Base-by-base conservation (phyloP, 805 yeast species). In the Wickerhamiella lipophila region DNA sequence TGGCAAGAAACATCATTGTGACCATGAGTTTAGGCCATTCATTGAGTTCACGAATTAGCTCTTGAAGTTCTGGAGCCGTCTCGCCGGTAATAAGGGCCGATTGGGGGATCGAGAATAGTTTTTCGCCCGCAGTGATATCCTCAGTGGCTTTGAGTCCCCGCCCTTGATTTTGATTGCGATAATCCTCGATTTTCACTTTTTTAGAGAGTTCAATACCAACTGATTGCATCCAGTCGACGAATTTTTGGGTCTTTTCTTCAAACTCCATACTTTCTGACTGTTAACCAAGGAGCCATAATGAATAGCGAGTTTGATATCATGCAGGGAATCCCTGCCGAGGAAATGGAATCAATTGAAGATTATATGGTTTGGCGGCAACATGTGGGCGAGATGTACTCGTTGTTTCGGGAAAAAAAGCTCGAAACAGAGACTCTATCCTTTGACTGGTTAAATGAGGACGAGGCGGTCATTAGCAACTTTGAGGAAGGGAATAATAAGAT, bases 1-100 rank as follows among this genome's bases (percentile, higher is more conserved):
- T 65, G 38, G 68, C 66, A 56, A 83, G 94, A 56, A 77, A 80
- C 44, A 80, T 66, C 54, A 89, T 68, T 15, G 79, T 71, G 35
- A 85, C 60, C 39, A 88, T 79, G 51, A 92, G 66, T 1, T 81
- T 76, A 49, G 83, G 82, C 97, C 97, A 89, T 42, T 79, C 81
- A 45, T 66, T 64, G 42, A 79, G 58, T 13, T 55, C 56, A 16
- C 51, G 46, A 13, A 58, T 59, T 3, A 66, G 53, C 29, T 50
- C 44, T 29, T 45, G 52, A 11, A 47, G 52, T 23, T 53, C 55
- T 6, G 74, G 61, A 25, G 80, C 74, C 8, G 78, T 81, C 15
- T 72, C 74, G n/a, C 78, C 70, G 55, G 79, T 77, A 45, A 89
- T 57, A 6, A 82, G 62, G 0, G 74, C 63, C 1, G 61, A 58